A percentile compares a stretch with the other conserved stretches of the same genome.
Evolutionary conservation across 176 grass and related monocot species (phyloP).

Genomic region (Avena eriantha): DNA sequence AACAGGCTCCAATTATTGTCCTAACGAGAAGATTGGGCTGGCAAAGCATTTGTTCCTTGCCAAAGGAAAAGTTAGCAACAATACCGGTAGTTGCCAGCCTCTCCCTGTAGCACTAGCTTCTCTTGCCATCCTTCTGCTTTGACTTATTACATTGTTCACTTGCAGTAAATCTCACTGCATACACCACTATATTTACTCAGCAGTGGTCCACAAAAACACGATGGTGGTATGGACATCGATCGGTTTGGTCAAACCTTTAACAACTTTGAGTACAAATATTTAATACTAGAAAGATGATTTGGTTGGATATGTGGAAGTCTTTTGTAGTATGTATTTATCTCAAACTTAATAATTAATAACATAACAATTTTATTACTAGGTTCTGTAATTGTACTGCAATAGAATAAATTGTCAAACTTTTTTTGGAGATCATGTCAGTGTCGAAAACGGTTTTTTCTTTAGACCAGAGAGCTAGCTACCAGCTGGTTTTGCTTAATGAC

Average conservation of each 20-base stretch:
- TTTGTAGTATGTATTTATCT: not conserved
- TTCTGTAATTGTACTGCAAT: not conserved
- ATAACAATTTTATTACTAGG: not conserved
- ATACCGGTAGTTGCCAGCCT: not conserved
- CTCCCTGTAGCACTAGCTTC: not conserved
- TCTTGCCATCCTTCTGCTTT: not conserved
- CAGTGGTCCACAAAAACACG: not conserved
- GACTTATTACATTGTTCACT: not conserved
- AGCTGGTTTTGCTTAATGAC: not conserved
- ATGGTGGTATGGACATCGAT: not conserved
- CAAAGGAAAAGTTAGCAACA: conserved; percentile 12
- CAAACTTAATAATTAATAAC: not conserved
- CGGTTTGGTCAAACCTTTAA: not conserved
- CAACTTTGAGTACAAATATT: not conserved
- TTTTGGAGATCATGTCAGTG: not conserved
- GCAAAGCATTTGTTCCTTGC: conserved; percentile 34
- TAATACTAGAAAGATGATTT: not conserved
- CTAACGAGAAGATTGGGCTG: conserved; percentile 30
- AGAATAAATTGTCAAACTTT: not conserved
- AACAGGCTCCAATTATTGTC: conserved; percentile 54
- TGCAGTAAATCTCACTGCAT: not conserved
- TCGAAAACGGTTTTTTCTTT: no score
- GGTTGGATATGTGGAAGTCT: not conserved
- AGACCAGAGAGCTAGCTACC: not conserved
- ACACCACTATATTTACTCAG: not conserved